Conservation (phyloP, 345 rosid species). For the Pseudoturritis turrita region DNA sequence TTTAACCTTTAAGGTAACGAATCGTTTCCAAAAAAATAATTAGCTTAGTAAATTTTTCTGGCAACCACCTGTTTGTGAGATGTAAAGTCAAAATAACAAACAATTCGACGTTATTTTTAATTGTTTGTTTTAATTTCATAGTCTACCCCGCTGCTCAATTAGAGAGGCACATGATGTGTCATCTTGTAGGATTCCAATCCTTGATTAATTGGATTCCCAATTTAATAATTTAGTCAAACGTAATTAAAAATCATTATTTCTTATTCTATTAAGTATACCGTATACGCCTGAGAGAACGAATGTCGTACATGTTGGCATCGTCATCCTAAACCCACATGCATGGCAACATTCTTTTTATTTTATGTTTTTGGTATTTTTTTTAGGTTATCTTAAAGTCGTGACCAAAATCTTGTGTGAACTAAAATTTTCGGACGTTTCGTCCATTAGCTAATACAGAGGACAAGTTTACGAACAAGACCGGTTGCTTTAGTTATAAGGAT, state of each 20-base stretch:
- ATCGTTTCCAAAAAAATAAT: not conserved
- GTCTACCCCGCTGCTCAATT: slow-evolving; percentile 21
- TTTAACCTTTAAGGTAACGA: not conserved
- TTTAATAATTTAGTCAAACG: slow-evolving; percentile 21
- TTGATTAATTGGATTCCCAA: slow-evolving; percentile 2
- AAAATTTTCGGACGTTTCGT: not conserved
- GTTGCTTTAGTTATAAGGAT: not conserved
- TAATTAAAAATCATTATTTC: not conserved
- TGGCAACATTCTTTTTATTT: slow-evolving; percentile 4
- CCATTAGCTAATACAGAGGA: not conserved
- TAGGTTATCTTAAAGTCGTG: not conserved
- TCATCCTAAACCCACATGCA: slow-evolving; percentile 19
- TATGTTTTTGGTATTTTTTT: not conserved
- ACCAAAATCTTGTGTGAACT: not conserved
- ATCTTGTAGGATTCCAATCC: slow-evolving; percentile 27
- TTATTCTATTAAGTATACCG: not conserved
- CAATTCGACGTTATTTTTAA: not conserved
- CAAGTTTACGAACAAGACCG: not conserved
- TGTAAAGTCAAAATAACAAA: slow-evolving; percentile 4
- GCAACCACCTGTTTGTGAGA: not conserved
- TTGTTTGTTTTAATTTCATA: not conserved
- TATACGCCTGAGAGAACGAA: not conserved
- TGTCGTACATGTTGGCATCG: slow-evolving; percentile 22
- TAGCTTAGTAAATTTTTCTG: not conserved
- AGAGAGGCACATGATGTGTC: slow-evolving; percentile 34